Percentiles rank a stretch among this genome's conserved stretches.
Conservation (phyloP, 768 basidiomycete genomes). For the Calvatia gigantea region DNA sequence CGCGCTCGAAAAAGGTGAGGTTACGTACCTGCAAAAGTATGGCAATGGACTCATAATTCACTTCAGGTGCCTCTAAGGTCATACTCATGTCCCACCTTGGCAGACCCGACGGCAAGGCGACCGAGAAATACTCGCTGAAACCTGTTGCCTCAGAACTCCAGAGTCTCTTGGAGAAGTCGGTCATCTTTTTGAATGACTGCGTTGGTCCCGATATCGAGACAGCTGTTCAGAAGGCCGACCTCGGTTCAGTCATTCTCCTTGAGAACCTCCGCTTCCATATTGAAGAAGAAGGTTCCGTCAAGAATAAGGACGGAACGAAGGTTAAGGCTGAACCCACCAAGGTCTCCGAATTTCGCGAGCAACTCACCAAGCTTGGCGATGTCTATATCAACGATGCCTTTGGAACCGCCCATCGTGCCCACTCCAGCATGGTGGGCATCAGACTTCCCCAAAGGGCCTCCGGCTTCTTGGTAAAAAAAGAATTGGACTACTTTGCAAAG, state of each 20-base stretch:
- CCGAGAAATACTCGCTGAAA: slow-evolving; percentile 85
- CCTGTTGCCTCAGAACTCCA: slow-evolving; percentile 82
- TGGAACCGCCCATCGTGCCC: slow-evolving; percentile 96
- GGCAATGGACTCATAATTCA: slow-evolving; percentile 5
- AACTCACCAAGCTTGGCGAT: slow-evolving; percentile 88
- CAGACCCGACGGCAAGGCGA: slow-evolving; percentile 90
- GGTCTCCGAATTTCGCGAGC: slow-evolving; percentile 81
- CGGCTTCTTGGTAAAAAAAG: slow-evolving; percentile 97
- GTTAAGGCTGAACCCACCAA: slow-evolving; percentile 84
- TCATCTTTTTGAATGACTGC: slow-evolving; percentile 81
- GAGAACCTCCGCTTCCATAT: slow-evolving; percentile 99
- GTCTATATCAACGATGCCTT: slow-evolving; percentile 99
- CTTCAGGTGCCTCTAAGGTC: slow-evolving; percentile 72
- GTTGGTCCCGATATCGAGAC: slow-evolving; percentile 85
- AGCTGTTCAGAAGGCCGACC: slow-evolving; percentile 60
- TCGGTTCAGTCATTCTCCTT: slow-evolving; percentile 80
- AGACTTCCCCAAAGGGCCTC: slow-evolving; percentile 89
- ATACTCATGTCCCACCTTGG: slow-evolving; percentile 98
- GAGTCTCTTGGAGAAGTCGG: slow-evolving; percentile 63
- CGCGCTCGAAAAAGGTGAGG: slow-evolving; percentile 77
- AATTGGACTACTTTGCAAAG: slow-evolving; percentile 98
- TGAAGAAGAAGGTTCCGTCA: slow-evolving; percentile 93
- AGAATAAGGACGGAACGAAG: slow-evolving; percentile 93
- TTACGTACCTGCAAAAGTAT: slow-evolving; percentile 9
- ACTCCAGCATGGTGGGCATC: slow-evolving; percentile 98